These are phyloP conservation scores for Hymenoscyphus fructigenus DNA, from an alignment of 2,329 filamentous ascomycete genomes.

Conservation along the genomic window DNA sequence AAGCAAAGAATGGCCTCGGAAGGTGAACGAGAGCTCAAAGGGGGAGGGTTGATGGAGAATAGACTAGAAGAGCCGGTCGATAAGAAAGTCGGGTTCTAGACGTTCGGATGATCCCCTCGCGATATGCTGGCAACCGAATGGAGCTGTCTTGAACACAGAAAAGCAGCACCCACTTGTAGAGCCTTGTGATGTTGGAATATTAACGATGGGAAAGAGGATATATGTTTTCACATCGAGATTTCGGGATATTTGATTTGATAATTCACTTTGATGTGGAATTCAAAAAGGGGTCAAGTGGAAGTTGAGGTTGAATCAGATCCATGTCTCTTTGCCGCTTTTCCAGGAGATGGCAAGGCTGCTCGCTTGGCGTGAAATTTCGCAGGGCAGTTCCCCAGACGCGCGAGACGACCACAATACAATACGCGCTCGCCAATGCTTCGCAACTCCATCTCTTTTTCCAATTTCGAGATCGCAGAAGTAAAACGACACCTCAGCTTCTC, in stretches of 20 bases:
- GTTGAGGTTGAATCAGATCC: neutral
- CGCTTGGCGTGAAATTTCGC: slow-evolving; percentile 1
- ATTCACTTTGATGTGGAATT: no score
- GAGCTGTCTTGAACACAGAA: neutral
- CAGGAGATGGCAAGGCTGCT: slow-evolving; percentile 6
- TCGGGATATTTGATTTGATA: no score
- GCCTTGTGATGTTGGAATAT: neutral
- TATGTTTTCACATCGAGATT: no score
- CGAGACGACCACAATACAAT: neutral
- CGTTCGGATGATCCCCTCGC: neutral
- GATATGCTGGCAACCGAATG: neutral
- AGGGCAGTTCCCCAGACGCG: neutral
- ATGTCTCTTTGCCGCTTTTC: neutral
- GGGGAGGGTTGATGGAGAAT: neutral
- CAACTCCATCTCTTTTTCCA: slow-evolving; percentile 10
- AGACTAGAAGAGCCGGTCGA: neutral
- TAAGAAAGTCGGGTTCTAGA: slow-evolving; percentile 6
- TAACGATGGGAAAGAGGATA: neutral
- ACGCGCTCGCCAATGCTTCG: slow-evolving; percentile 25
- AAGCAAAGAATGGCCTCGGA: neutral
- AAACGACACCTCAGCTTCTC: slow-evolving; percentile 9
- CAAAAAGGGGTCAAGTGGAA: no score
- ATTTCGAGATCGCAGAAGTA: slow-evolving; percentile 19
- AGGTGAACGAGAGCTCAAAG: neutral
- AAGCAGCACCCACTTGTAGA: neutral